These are phyloP conservation scores for Haplosporangium gracile DNA, from an alignment of 192 early-diverging fungal species.

Conservation along the genomic window DNA sequence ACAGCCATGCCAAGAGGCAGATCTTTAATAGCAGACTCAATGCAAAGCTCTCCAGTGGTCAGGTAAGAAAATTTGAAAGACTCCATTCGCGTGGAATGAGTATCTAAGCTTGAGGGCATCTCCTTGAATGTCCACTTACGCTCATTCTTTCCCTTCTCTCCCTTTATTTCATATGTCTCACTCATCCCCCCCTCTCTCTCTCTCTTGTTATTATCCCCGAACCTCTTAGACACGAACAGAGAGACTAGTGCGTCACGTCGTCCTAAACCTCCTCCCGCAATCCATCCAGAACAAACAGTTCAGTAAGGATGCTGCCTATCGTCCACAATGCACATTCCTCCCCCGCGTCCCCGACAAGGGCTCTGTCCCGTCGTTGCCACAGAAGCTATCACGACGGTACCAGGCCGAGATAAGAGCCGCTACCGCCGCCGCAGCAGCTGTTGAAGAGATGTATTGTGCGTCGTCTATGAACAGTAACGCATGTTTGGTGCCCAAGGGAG, in stretches of 20 bases:
- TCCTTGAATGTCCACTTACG: no score
- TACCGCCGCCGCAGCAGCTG: background rate
- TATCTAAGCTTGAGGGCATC: no score
- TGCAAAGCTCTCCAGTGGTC: background rate
- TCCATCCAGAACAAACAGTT: conserved; percentile 15
- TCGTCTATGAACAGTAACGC: no score
- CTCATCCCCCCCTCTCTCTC: background rate
- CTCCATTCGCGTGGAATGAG: no score
- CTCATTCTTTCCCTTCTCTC: no score
- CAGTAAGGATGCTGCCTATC: conserved; percentile 10
- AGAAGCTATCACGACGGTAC: background rate
- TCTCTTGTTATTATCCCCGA: background rate
- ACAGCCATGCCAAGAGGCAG: background rate
- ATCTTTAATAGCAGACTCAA: background rate
- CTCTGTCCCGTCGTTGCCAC: background rate
- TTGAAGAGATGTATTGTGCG: background rate
- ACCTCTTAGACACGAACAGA: conserved; percentile 11
- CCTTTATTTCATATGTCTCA: background rate
- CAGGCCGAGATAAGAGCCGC: background rate
- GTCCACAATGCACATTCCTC: conserved; percentile 21
- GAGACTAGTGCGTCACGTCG: background rate
- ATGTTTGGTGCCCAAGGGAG: no score
- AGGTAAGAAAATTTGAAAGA: background rate
- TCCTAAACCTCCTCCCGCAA: conserved; percentile 26
- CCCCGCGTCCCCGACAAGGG: conserved; percentile 1